phyloP scores from a whole-genome alignment of 257 asterid genomes.

The Fraxinus pennsylvanica region DNA sequence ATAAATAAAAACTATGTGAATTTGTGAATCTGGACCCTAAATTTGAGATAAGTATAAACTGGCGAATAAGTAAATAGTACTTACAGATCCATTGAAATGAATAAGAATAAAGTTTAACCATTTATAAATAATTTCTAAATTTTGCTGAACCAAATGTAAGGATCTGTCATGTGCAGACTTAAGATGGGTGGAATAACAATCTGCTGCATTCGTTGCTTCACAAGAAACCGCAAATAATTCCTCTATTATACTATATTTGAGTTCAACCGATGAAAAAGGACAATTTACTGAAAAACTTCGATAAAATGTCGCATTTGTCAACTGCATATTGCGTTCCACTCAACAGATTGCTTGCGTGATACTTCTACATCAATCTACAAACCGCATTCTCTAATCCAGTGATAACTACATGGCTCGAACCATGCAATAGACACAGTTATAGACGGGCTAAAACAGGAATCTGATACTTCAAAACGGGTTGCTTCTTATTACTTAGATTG shows the following conservation, averaged over 20 bases:
- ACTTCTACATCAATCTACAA: background rate
- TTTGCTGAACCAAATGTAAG: too few relatives aligned
- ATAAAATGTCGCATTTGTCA: background rate
- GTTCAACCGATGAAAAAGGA: background rate
- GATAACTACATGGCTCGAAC: too few relatives aligned
- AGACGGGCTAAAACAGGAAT: background rate
- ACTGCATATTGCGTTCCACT: background rate
- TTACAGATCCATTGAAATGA: too few relatives aligned
- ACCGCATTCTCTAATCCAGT: background rate
- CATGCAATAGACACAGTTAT: background rate
- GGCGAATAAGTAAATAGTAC: too few relatives aligned
- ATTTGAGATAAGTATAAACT: too few relatives aligned
- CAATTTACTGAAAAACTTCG: background rate
- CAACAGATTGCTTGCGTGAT: background rate
- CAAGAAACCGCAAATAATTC: background rate
- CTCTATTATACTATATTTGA: background rate
- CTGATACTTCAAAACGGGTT: background rate
- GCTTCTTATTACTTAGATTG: constrained; percentile 29
- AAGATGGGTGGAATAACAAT: background rate
- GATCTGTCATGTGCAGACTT: background rate
- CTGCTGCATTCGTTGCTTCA: background rate
- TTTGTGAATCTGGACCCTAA: too few relatives aligned
- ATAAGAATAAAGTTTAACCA: too few relatives aligned
- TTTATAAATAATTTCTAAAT: too few relatives aligned
- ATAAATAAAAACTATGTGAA: too few relatives aligned